Evolutionary conservation across 192 early-diverging fungal species (phyloP).

Genomic region (Coemansia sp.): DNA sequence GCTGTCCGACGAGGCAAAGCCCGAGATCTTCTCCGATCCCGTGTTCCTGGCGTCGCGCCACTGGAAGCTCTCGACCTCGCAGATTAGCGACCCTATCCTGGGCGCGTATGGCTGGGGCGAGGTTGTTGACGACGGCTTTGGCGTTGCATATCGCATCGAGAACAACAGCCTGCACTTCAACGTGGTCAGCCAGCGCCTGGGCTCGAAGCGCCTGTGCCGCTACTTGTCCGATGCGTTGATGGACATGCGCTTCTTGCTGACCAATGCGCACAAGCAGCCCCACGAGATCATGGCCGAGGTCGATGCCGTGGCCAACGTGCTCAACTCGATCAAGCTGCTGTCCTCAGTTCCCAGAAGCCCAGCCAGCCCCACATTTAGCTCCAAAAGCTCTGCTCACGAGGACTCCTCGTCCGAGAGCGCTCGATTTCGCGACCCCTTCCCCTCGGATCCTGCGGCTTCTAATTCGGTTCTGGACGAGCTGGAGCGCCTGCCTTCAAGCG

Average conservation of each 20-base stretch:
- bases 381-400: neutral
- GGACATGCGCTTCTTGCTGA: slow-evolving; percentile 64
- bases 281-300: slow-evolving; percentile 55
- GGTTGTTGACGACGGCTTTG: slow-evolving; percentile 60
- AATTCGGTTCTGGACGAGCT: slow-evolving; percentile 37
- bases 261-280: slow-evolving; percentile 53
- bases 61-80: slow-evolving; percentile 69
- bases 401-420: neutral
- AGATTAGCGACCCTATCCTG: slow-evolving; percentile 57
- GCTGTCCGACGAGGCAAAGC: slow-evolving; percentile 39
- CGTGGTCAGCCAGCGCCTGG: slow-evolving; percentile 49
- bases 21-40: slow-evolving; percentile 55
- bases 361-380: slow-evolving; percentile 4
- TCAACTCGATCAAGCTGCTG: slow-evolving; percentile 48
- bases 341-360: slow-evolving; percentile 35
- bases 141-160: slow-evolving; percentile 59
- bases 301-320: slow-evolving; percentile 46
- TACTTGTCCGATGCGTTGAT: slow-evolving; percentile 65
- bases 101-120: slow-evolving; percentile 62
- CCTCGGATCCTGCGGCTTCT: slow-evolving; percentile 17
- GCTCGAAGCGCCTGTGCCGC: slow-evolving; percentile 57
- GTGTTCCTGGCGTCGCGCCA: slow-evolving; percentile 58
- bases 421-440: slow-evolving; percentile 30
- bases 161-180: slow-evolving; percentile 51
- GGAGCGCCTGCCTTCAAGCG: slow-evolving; percentile 50